phyloP scores from a whole-genome alignment of 139 green algal species.

The Tetradesmus lagerheimii region DNA sequence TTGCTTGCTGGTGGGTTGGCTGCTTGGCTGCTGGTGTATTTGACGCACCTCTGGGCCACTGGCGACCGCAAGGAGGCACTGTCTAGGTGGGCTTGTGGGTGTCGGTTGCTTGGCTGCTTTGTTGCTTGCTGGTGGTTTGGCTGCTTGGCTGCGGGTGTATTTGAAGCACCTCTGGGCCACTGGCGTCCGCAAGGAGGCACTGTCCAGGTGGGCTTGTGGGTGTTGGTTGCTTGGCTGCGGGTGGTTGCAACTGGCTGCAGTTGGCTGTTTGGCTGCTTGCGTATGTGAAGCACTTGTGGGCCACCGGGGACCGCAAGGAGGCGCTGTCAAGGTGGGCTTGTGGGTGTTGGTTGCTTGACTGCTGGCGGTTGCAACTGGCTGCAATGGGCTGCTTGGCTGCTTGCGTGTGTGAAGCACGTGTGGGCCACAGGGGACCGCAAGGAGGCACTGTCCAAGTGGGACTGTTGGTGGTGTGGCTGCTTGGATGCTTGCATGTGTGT shows the following conservation, averaged over 20 bases:
- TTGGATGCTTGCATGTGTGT: too few species aligned
- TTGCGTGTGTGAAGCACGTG: conserved; percentile 77
- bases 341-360: not conserved
- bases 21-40: conserved; percentile 79
- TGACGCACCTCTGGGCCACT: conserved; percentile 94
- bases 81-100: conserved; percentile 48
- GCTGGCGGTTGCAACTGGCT: too few species aligned
- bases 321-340: conserved; percentile 52
- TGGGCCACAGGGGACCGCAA: too few species aligned
- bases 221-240: not conserved
- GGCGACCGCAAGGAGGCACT: conserved; percentile 65
- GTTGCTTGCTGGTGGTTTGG: too few species aligned
- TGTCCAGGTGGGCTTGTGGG: conserved; percentile 44
- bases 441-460: too few species aligned
- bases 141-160: conserved; percentile 96
- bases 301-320: conserved; percentile 64
- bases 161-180: conserved; percentile 94
- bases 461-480: too few species aligned
- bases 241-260: too few species aligned
- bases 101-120: too few species aligned
- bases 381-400: too few species aligned
- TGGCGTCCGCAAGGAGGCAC: conserved; percentile 62
- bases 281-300: conserved; percentile 97
- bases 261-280: conserved; percentile 88
- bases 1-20: not conserved